Base-by-base conservation (phyloP, 163 green algal genomes). In the Scenedesmus sp. region DNA sequence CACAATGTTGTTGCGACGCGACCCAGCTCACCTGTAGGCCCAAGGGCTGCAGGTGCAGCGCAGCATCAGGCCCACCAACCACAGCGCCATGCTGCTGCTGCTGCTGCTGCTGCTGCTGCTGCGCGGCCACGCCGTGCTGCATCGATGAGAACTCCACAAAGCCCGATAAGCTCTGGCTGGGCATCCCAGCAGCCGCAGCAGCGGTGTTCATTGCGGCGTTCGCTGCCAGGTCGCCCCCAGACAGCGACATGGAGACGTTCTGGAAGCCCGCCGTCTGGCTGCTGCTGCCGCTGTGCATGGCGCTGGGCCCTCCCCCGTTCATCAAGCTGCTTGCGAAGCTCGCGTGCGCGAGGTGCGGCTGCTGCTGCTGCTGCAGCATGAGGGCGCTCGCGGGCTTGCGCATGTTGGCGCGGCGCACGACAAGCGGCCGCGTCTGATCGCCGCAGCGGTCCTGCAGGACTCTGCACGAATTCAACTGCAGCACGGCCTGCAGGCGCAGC, bases 351-450 rank as follows among this genome's bases (percentile, higher is more conserved):
- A 12, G n/a, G 35, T 91, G 49, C 6, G 24, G 0, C 56, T 53
- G 35, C 40, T 53, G 53, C 82, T 49, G 53, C 30, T 53, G 83
- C 40, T 61, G 83, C 83, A 42, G 42, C 86, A 90, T 86, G 43
- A 86, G 24, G 0, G 53, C 59, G 15, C 51, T 35, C 26, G 80
- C 81, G 4, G 70, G 49, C 68, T 84, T 78, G 37, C 93, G 92
- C 37, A 84, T 84, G 86, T 95, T 96, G 35, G 94, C 94, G 43
- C 90, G 88, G 13, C 94, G 92, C 68, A 96, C 94, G 12, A 96
- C 94, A 16, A 96, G 90, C 12, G 94, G 94, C 12, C 94, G 87
- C 20, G 24, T 33, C 20, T 96, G 93, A 33, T 92, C 90, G 35
- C 93, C 92, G 0, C 78, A 92, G 4, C 92, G 92, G 90, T 96